phyloP scores from a whole-genome alignment of 805 yeast genomes.

The Metschnikowia gelsemii region DNA sequence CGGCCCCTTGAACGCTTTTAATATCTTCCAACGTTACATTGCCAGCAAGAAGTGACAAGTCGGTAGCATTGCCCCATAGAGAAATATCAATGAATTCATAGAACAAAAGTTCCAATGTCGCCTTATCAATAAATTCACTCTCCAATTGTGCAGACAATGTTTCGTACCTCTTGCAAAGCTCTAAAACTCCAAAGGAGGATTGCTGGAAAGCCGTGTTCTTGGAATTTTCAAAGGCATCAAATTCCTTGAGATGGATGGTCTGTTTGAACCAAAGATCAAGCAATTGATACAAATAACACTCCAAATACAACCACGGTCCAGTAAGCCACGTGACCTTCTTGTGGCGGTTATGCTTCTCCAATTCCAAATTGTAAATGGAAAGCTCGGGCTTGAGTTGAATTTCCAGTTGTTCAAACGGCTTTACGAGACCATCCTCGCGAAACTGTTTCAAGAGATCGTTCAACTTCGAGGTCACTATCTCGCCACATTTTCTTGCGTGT shows the following conservation, averaged over 20 bases:
- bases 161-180: conserved; percentile 62
- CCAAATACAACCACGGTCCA: conserved; percentile 90
- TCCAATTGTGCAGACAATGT: conserved; percentile 36
- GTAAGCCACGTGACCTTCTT: conserved; percentile 61
- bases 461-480: conserved; percentile 43
- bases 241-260: conserved; percentile 27
- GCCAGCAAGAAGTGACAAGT: conserved; percentile 82
- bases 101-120: conserved; percentile 57
- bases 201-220: conserved; percentile 75
- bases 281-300: conserved; percentile 77
- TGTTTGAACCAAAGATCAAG: conserved; percentile 50
- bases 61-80: conserved; percentile 98
- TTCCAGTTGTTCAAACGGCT: conserved; percentile 27
- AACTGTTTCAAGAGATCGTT: conserved; percentile 45
- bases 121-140: conserved; percentile 29
- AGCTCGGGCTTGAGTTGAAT: conserved; percentile 50
- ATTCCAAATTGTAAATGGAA: conserved; percentile 57
- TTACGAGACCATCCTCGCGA: conserved; percentile 32
- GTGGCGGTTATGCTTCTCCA: conserved; percentile 30
- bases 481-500: conserved; percentile 47
- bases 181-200: conserved; percentile 75
- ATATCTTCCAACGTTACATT: conserved; percentile 83
- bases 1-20: conserved; percentile 86
- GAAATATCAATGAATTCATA: conserved; percentile 84
- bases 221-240: conserved; percentile 70